Base-by-base conservation (phyloP, 2,329 filamentous ascomycete genomes). In the Plectosphaerella sp. region DNA sequence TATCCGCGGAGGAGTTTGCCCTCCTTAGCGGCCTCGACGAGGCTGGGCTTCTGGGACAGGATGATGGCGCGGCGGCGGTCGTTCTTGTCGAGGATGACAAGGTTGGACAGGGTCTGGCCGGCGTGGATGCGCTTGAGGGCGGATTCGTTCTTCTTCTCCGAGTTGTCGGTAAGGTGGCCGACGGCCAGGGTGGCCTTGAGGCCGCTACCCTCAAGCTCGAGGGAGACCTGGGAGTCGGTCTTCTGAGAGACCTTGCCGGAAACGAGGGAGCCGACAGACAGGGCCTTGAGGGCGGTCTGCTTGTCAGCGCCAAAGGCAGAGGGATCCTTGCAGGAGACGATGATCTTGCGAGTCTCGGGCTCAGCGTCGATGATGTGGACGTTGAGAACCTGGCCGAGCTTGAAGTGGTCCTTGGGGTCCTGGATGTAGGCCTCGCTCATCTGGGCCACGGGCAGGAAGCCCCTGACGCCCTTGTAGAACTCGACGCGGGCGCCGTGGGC, bases 381-480 rank as follows among this genome's bases (percentile, higher is more conserved):
- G 62, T 84, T 95, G 58, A 99, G 87, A 2, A 96, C 93, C 67
- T 99, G 94, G 1, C 94, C 95, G 43, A 85, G 72, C 36, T 87
- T 85, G 74, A 99, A 99, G 70, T 97, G 92, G 63, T 95, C 86
- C 45, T 82, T 83, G 5, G 94, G 91, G 63, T 97, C 89, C 59
- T 88, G 83, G 62, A 99, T 97, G 64, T 88, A 97, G 11, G 92
- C 91, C 67, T 99, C 94, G 66, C 94, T 97, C 94, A 99, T 99
- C 70, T 99, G 93, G 1, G 89, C 89, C 1, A 96, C 86, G 2
- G 94, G 94, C 51, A 99, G 78, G 73, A 95, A 99, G 9, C 88
- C 95, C 58, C 84, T 83, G 18, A 99, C 77, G 9, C 78, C 72
- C 16, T 91, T 91, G 63, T 95, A 99, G 70, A 97, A 99, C 65